Evolutionary conservation across 306 rosid species (phyloP).

Genomic region (Acmispon strigosus): DNA sequence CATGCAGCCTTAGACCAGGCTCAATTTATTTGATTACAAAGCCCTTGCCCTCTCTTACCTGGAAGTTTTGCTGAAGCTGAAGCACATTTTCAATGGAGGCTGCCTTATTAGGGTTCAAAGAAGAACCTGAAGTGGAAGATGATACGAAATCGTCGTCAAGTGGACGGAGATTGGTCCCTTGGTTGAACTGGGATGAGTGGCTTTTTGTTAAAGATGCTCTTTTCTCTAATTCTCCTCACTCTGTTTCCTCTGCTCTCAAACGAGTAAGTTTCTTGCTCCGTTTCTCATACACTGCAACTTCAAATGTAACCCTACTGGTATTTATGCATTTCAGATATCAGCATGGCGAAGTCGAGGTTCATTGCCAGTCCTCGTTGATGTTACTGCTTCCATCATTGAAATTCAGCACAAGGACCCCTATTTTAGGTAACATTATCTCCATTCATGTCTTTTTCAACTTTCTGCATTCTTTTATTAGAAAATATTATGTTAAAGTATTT

Average conservation of each 20-base stretch:
- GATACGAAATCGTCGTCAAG: neutral
- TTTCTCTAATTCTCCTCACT: conserved; percentile 53
- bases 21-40: neutral
- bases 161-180: conserved; percentile 63
- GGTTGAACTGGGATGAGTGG: conserved; percentile 96
- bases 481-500: neutral
- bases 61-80: neutral
- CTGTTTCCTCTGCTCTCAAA: conserved; percentile 55
- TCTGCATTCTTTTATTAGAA: neutral
- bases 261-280: conserved; percentile 36
- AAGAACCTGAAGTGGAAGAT: conserved; percentile 11
- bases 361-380: conserved; percentile 64
- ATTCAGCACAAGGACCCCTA: conserved; percentile 60
- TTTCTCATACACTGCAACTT: neutral
- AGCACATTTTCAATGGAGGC: conserved; percentile 30
- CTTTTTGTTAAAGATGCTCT: conserved; percentile 54
- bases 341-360: conserved; percentile 87
- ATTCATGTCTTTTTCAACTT: neutral
- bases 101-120: conserved; percentile 26
- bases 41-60: neutral
- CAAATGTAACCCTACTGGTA: neutral
- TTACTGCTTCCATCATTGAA: conserved; percentile 68
- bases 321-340: conserved; percentile 43
- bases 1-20: no score
- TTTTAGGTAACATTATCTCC: conserved; percentile 36